Percentiles rank a stretch among this genome's conserved stretches.
phyloP scores from a whole-genome alignment of 768 basidiomycete genomes.

The Butyriboletus loyo region DNA sequence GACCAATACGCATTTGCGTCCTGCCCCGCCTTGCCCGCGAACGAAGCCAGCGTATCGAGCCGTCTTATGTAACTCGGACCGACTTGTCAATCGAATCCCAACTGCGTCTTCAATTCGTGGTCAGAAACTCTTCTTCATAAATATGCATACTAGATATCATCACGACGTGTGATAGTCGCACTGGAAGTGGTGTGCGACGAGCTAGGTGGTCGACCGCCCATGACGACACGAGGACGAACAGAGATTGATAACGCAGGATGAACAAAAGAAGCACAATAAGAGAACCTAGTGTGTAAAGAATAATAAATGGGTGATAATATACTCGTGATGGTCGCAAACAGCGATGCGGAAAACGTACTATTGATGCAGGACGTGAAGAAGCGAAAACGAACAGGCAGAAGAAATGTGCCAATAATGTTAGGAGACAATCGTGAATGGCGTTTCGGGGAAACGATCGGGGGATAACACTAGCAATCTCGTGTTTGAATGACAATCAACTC shows the following conservation, averaged over 20 bases:
- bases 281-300: constrained; percentile 14
- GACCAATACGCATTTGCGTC: no score
- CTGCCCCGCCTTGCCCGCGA: no score
- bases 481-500: constrained; percentile 9
- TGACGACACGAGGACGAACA: not conserved
- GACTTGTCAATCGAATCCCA: no score
- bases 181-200: no score
- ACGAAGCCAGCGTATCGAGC: no score
- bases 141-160: no score
- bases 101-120: no score
- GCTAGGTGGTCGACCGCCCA: no score
- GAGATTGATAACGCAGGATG: not conserved
- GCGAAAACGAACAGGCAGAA: not conserved
- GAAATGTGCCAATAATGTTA: constrained; percentile 22
- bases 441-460: not conserved
- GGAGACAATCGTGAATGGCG: not conserved
- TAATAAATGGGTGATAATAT: constrained; percentile 18
- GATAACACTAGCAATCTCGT: not conserved
- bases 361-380: not conserved
- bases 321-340: not conserved
- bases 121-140: no score
- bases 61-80: no score
- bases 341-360: not conserved
- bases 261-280: constrained; percentile 2
- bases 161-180: no score